phyloP scores from a whole-genome alignment of 768 basidiomycete species.

The Hygrophoropsis aurantiaca region DNA sequence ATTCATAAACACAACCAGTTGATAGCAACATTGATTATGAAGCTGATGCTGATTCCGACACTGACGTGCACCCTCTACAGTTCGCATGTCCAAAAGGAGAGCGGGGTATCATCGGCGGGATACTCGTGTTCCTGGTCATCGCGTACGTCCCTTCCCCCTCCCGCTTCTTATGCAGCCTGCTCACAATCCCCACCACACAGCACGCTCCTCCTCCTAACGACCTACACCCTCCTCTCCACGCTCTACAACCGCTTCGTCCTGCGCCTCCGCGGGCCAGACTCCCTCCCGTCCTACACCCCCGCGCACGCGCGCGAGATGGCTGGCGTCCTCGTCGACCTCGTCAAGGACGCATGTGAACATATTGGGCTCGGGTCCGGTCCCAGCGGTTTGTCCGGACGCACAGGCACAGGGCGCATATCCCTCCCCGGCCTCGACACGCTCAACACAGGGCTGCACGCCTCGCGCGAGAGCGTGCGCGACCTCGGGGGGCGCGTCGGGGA shows the following conservation, averaged over 20 bases:
- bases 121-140: conserved; percentile 56
- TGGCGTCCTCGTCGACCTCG: no score
- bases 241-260: conserved; percentile 81
- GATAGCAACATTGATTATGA: not conserved
- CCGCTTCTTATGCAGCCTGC: not conserved
- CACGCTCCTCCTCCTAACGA: conserved; percentile 51
- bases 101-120: conserved; percentile 46
- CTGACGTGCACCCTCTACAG: conserved; percentile 30
- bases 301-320: conserved; percentile 21
- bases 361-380: no score
- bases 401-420: no score
- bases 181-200: conserved; percentile 36
- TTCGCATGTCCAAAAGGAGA: conserved; percentile 73
- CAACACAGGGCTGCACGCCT: no score
- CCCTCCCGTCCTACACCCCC: conserved; percentile 62
- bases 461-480: no score
- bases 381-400: no score
- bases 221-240: conserved; percentile 67
- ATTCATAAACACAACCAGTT: no score
- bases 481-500: no score
- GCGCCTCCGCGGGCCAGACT: conserved; percentile 66
- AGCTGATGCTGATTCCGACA: no score
- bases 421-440: no score
- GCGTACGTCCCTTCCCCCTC: conserved; percentile 45
- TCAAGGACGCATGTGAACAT: no score